These are phyloP conservation scores for Stagonosporopsis cucurbitacearum DNA, from an alignment of 2,329 filamentous ascomycete species.

Conservation along the genomic window DNA sequence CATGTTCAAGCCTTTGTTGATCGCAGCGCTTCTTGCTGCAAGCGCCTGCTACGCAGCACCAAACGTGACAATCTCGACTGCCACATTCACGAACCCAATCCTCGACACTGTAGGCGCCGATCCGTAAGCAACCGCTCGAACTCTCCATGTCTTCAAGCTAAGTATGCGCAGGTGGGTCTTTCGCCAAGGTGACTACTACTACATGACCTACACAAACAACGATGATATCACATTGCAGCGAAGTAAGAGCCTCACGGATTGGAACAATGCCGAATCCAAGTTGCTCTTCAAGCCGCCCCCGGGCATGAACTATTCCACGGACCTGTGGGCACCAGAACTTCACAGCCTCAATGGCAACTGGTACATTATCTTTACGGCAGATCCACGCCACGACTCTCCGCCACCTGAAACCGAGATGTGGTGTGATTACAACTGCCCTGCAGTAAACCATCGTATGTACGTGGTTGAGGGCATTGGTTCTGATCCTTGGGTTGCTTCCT, in stretches of 20 bases:
- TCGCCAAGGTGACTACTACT: conserved; percentile 52
- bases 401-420: conserved; percentile 57
- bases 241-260: conserved; percentile 52
- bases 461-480: conserved; percentile 53
- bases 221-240: conserved; percentile 53
- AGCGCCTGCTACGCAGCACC: conserved; percentile 22
- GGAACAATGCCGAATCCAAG: conserved; percentile 54
- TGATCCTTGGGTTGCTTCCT: conserved; percentile 56
- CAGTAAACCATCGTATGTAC: conserved; percentile 60
- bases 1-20: conserved; percentile 31
- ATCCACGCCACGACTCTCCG: conserved; percentile 55
- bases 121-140: conserved; percentile 40
- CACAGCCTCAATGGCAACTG: conserved; percentile 56
- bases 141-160: not conserved
- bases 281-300: conserved; percentile 52
- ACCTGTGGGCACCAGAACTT: conserved; percentile 60
- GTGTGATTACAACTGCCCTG: conserved; percentile 58
- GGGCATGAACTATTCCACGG: conserved; percentile 54
- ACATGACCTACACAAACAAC: conserved; percentile 55
- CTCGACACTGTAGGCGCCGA: conserved; percentile 52
- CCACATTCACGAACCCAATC: conserved; percentile 56
- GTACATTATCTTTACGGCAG: conserved; percentile 62
- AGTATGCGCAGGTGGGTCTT: conserved; percentile 50
- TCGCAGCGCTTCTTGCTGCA: conserved; percentile 27
- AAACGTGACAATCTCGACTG: conserved; percentile 20